phyloP scores from a whole-genome alignment of 148 eudicot genomes.

The Salicornia ramosissima region DNA sequence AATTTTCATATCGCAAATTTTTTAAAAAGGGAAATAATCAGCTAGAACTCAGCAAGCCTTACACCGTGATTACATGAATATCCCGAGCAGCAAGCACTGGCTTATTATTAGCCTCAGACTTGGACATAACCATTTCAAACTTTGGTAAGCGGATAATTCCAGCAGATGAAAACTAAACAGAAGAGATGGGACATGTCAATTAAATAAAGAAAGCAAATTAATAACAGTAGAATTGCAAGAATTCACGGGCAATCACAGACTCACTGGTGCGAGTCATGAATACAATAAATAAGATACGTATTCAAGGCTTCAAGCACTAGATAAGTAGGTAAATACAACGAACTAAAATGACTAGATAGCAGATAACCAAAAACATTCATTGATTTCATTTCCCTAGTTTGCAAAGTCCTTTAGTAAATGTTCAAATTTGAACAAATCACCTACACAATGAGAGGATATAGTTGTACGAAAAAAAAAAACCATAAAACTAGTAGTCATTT shows the following conservation, averaged over 20 bases:
- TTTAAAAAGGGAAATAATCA: not conserved
- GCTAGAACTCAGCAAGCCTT: constrained; percentile 29
- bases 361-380: no score
- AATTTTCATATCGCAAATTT: constrained; percentile 4
- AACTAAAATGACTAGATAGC: not conserved
- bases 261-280: not conserved
- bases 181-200: constrained; percentile 15
- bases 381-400: not conserved
- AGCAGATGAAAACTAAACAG: constrained; percentile 73
- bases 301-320: not conserved
- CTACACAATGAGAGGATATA: not conserved
- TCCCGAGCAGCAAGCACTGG: constrained; percentile 85
- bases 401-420: not conserved
- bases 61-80: constrained; percentile 82
- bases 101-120: constrained; percentile 67
- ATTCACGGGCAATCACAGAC: not conserved
- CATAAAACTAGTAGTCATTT: no score
- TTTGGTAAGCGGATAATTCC: constrained; percentile 84
- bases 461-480: no score
- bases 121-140: constrained; percentile 93
- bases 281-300: not conserved
- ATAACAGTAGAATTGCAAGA: not conserved
- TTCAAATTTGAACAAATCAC: not conserved
- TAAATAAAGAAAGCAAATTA: not conserved
- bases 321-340: not conserved